Conservation (phyloP, 345 rosid genomes). For the Dipteronia dyeriana region DNA sequence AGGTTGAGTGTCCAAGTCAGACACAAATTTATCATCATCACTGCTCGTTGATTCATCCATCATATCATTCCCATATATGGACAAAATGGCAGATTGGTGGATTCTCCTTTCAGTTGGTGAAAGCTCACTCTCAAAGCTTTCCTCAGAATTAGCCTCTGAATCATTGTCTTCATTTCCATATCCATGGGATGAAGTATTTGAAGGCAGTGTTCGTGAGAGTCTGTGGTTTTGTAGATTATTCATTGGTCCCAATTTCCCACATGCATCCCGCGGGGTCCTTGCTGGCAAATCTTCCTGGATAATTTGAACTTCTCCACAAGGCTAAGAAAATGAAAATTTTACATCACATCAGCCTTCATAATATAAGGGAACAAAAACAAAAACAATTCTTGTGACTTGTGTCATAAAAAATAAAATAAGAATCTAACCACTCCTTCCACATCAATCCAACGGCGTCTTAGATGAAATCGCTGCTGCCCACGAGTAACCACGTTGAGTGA, state of each 20-base stretch:
- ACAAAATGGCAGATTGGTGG: constrained; percentile 61
- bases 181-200: constrained; percentile 37
- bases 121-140: constrained; percentile 83
- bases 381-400: background rate
- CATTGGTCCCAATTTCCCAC: constrained; percentile 57
- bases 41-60: constrained; percentile 68
- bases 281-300: constrained; percentile 79
- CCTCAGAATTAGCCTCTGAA: constrained; percentile 66
- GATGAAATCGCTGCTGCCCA: constrained; percentile 83
- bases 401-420: background rate
- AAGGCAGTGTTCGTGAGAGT: constrained; percentile 26
- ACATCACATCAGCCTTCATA: constrained; percentile 22
- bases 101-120: constrained; percentile 62
- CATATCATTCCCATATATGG: constrained; percentile 35
- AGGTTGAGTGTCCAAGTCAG: constrained; percentile 37
- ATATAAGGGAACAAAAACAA: background rate
- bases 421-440: constrained; percentile 82
- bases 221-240: constrained; percentile 35
- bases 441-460: constrained; percentile 79
- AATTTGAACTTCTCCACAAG: constrained; percentile 85
- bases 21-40: constrained; percentile 51
- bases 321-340: constrained; percentile 42
- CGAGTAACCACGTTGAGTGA: constrained; percentile 87
- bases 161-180: constrained; percentile 43
- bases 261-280: constrained; percentile 76